Conservation (phyloP, 257 asterid genomes). For the Solanum dulcamara region DNA sequence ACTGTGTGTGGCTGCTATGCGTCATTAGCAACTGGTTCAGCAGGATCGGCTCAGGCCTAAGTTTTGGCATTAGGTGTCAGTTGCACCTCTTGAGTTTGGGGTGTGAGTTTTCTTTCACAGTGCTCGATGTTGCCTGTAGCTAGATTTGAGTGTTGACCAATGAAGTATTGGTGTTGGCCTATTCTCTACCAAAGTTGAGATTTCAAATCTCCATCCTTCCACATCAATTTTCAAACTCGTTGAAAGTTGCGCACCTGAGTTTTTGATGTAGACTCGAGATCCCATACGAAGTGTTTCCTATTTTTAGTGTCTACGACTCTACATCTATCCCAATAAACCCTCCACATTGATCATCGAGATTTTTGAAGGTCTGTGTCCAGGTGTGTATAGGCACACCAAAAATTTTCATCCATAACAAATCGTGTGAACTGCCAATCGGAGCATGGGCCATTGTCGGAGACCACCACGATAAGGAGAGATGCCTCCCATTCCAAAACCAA, state of each 20-base stretch:
- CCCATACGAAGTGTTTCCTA: background rate
- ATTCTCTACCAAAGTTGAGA: too few species aligned
- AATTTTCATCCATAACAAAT: background rate
- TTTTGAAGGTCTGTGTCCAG: background rate
- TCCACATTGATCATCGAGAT: background rate
- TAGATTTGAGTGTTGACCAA: too few species aligned
- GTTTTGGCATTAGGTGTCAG: too few species aligned
- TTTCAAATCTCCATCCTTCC: too few species aligned
- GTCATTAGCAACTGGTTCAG: too few species aligned
- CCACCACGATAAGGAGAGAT: background rate
- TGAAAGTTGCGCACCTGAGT: background rate
- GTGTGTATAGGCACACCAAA: background rate
- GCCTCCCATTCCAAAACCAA: background rate
- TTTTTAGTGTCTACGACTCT: background rate
- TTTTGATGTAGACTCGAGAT: background rate
- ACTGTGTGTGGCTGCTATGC: too few species aligned
- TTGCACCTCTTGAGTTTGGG: too few species aligned
- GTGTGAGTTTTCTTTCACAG: background rate
- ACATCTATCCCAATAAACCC: background rate
- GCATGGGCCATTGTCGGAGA: background rate
- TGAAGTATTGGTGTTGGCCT: background rate
- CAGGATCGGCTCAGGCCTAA: too few species aligned
- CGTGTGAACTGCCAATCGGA: background rate
- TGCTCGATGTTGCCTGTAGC: background rate
- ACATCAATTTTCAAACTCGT: background rate